phyloP scores from a whole-genome alignment of 192 early-diverging fungal genomes.

The Allomyces arbusculus region DNA sequence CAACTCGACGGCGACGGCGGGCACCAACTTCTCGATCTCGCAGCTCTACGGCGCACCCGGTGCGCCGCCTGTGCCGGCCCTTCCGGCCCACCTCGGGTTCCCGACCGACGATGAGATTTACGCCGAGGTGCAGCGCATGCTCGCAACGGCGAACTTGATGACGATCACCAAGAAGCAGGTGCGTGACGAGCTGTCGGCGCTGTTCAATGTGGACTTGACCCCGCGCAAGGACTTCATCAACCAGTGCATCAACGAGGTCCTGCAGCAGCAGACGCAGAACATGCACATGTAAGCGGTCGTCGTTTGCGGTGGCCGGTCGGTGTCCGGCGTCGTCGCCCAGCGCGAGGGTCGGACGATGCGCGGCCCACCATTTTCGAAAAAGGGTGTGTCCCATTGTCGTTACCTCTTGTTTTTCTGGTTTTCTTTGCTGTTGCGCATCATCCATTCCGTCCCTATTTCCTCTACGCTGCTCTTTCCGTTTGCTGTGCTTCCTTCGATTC shows the following conservation, averaged over 20 bases:
- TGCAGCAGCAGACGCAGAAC: conserved; percentile 6
- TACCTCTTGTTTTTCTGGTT: no score
- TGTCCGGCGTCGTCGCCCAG: no score
- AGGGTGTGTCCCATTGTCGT: no score
- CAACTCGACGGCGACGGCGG: conserved; percentile 12
- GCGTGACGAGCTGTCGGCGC: conserved; percentile 34
- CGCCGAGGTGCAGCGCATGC: conserved; percentile 45
- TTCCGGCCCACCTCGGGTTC: conserved; percentile 4
- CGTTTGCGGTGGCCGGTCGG: no score
- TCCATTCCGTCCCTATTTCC: no score
- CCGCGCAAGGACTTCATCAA: conserved; percentile 50
- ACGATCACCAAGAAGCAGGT: conserved; percentile 66
- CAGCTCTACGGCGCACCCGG: conserved; percentile 8
- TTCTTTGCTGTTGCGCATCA: no score
- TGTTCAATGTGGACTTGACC: conserved; percentile 49
- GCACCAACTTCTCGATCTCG: conserved; percentile 5
- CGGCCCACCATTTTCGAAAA: no score
- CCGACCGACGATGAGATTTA: conserved; percentile 62
- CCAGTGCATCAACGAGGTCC: conserved; percentile 31
- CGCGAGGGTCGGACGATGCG: no score
- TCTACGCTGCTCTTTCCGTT: no score
- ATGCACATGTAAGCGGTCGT: no score
- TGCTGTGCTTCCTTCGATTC: no score
- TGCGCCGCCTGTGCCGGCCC: conserved; percentile 6
- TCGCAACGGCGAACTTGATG: conserved; percentile 46